Base-by-base conservation (phyloP, 768 basidiomycete genomes). In the Boletus rufocinnamomeus region DNA sequence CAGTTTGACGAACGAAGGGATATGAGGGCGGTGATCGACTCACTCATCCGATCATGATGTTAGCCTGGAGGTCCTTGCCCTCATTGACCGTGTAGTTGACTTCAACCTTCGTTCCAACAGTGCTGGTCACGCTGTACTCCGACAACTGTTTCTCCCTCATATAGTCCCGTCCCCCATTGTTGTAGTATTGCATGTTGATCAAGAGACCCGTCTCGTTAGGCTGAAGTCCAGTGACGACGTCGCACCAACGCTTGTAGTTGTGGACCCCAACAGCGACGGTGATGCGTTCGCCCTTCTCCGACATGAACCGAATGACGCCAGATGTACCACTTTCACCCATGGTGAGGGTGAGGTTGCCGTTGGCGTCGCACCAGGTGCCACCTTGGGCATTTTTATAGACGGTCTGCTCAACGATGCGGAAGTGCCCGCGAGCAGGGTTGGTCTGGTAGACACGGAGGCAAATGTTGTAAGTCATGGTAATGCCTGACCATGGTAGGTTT, bases 261-360 rank as follows among this genome's bases (percentile, higher is more conserved):
- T 79, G 72, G 23, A 78, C 68, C 1, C 80, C 78, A 25, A 79
- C 40, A 14, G 68, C 68, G 59, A 75, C 60, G 28, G 76, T 50
- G 69, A 76, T 72, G 14, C 47, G 56, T 53, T 77, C 75, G 55
- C 66, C 71, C 9, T 50, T 63, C 46, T 68, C 66, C 8, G 65
- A 60, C 32, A 40, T 32, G 64, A 78, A 70, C 54, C 74, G 75
- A 19, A 80, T 51, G 8, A 67, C 65, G 11, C 79, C 75, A 16
- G 75, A 78, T 0, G 75, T 78, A 40, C 76, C 78, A 57, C 77
- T 79, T 6, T 69, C 72, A 35, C 63, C 66, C 70, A 76, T 77
- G 50, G 40, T 69, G 59, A 80, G 72, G 21, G 64, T 67, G 50
- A 52, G 57, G 16, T 21, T 30, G 2, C 61, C 71, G 47, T 69